These are phyloP conservation scores for Aspergillus terreus DNA, from an alignment of 2,329 filamentous ascomycete genomes.

Conservation along the genomic window DNA sequence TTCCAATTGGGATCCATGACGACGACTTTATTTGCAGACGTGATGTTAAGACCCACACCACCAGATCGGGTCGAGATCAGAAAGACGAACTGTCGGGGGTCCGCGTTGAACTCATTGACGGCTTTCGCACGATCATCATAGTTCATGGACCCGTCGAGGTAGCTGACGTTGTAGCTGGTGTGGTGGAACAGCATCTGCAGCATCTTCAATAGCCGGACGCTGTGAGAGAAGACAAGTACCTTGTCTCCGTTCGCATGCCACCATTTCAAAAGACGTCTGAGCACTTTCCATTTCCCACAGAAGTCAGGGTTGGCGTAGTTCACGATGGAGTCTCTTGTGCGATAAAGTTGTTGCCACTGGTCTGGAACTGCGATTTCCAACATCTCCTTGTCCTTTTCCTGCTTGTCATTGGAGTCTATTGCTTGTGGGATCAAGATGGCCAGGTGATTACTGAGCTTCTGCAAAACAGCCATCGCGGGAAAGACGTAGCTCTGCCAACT, in stretches of 20 bases:
- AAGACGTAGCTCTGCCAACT: slow-evolving; percentile 78
- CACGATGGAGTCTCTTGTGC: slow-evolving; percentile 70
- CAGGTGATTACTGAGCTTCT: slow-evolving; percentile 91
- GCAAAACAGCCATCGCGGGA: slow-evolving; percentile 73
- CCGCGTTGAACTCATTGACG: slow-evolving; percentile 88
- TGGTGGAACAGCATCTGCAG: slow-evolving; percentile 80
- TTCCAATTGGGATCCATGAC: slow-evolving; percentile 99
- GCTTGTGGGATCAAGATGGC: slow-evolving; percentile 73
- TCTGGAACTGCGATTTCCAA: slow-evolving; percentile 72
- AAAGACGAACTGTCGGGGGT: slow-evolving; percentile 86
- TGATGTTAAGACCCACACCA: slow-evolving; percentile 92
- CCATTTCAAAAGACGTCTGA: slow-evolving; percentile 80
- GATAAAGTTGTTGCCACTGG: slow-evolving; percentile 70
- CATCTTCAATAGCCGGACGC: slow-evolving; percentile 78
- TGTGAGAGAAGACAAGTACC: slow-evolving; percentile 92
- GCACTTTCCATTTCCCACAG: slow-evolving; percentile 93
- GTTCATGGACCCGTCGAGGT: slow-evolving; percentile 78
- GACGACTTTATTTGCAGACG: slow-evolving; percentile 95
- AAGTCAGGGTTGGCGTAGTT: slow-evolving; percentile 83
- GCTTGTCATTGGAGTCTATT: slow-evolving; percentile 65
- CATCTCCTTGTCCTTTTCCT: slow-evolving; percentile 70
- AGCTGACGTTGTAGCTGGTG: slow-evolving; percentile 86
- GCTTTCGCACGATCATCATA: slow-evolving; percentile 78
- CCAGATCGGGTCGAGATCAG: slow-evolving; percentile 92
- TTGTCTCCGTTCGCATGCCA: slow-evolving; percentile 92